Evolutionary conservation across 2,329 filamentous ascomycete genomes (phyloP).

Genomic region (Penicillium palitans): DNA sequence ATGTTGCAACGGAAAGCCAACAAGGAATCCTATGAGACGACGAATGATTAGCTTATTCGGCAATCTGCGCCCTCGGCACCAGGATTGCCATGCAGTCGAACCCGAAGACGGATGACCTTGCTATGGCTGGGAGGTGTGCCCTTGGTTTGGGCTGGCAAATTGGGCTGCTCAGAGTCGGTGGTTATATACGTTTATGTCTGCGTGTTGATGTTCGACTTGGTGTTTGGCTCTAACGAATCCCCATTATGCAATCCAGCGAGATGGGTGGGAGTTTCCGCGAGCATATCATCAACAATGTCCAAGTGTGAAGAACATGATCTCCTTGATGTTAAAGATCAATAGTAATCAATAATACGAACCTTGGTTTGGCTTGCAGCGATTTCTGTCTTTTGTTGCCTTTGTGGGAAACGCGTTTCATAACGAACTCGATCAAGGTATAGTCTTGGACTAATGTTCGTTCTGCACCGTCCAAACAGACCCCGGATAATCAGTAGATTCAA

Average conservation of each 20-base stretch:
- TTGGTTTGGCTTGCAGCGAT: not conserved
- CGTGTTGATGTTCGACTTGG: not conserved
- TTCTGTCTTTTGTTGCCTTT: not conserved
- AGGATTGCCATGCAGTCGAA: not conserved
- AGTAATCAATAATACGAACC: not conserved
- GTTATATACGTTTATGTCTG: not conserved
- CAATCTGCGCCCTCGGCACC: not conserved
- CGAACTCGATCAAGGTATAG: not conserved
- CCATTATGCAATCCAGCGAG: not conserved
- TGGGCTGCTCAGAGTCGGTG: not conserved
- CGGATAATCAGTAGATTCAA: not conserved
- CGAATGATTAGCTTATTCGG: not conserved
- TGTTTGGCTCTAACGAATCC: not conserved
- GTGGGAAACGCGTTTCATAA: not conserved
- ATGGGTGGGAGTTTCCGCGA: not conserved
- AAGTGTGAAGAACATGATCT: not conserved
- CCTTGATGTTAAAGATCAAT: not conserved
- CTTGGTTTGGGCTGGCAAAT: too few species aligned
- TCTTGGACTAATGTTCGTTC: not conserved
- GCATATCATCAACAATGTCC: not conserved
- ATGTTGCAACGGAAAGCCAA: constrained; percentile 37
- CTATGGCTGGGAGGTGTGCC: not conserved
- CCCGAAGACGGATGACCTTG: not conserved
- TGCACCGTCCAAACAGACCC: accelerated
- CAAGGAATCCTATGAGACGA: constrained; percentile 24